Base-by-base conservation (phyloP, 139 green algal genomes). In the Coelastrella sp. region DNA sequence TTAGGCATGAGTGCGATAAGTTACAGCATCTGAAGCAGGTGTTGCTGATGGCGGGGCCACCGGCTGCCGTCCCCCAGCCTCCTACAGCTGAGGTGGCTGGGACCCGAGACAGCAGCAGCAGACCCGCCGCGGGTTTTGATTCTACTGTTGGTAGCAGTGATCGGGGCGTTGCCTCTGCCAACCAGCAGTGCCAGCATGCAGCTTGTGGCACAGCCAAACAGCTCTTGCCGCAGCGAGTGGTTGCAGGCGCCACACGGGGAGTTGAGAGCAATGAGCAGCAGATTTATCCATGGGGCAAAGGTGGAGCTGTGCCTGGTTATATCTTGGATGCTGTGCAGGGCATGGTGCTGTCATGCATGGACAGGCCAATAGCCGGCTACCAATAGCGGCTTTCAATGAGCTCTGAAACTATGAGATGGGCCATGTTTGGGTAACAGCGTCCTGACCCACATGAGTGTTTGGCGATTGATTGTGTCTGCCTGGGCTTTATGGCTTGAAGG, bases 281-380 rank as follows among this genome's bases (percentile, higher is more conserved):
- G 54, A 19, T 13, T 71, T 10, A 10, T 71, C 10, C 8, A 20
- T 68, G 78, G 54, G 54, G 75, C 75, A 59, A 32, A 22, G 14
- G 22, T 59, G 23, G 57, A 10, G 47, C n/a, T n/a, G 16, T 86
- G 80, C 59, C 80, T 56, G 60, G n/a, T 20, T 86, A 86, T 86
- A 59, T 59, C 1, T 14, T 86, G 20, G 80, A 86, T 59, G 80
- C 80, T 60, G 60, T 86, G 59, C 80, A 86, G 7, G 80, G 80
- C 8, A 86, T 86, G 80, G 8, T 86, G 19, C 59, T 86, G 59
- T 86, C 80, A 3, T 86, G 80, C 64, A 86, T 86, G 80, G 80
- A 86, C 79, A 85, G 79, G 57, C 57, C 32, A 47, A 47, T 47
- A 47, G 32, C 32, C 54, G 61, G 79, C 57, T 4, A 56, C 17